Base-by-base conservation (phyloP, 2,329 filamentous ascomycete species). In the Zymoseptoria crescenta region DNA sequence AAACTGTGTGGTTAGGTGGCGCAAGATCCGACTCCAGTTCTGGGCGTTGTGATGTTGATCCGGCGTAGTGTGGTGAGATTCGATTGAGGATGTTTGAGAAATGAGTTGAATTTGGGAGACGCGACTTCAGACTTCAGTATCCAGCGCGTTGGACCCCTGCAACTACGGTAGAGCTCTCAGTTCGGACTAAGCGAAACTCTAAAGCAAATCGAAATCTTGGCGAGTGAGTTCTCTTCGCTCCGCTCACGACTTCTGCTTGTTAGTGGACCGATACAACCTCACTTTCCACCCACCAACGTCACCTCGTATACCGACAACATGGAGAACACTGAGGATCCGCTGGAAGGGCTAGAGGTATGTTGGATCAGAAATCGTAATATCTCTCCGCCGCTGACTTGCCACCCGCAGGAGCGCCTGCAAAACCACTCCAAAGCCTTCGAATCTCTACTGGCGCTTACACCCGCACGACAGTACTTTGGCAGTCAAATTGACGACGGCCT, bases 401-500 rank as follows among this genome's bases (percentile, higher is more conserved):
- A 21, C 45, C 45, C 59, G 63, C 65, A 83, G 80, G 80, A 79
- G 67, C 79, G 81, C 67, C 74, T 83, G 63, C 77, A 78, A 63
- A 77, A 75, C 69, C 79, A 81, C 70, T 81, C 89, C 64, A 83
- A 89, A 76, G 88, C 90, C 65, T 96, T 96, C 70, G 88, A 95
- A 75, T 90, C 90, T 52, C 79, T 96, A 55, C 79, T 96, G 73
- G 93, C 90, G 59, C 80, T 96, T 64, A 96, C 95, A 60, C 91
- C 92, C 49, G 90, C 91, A 62, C 92, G 94, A 75, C 85, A 91
- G 68, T 96, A 96, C 76, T 96, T 95, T 69, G 72, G 70, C 59
- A 69, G 67, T 53, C 70, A 72, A 53, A 69, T 72, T 16, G 70
- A 67, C 48, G 70, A 72, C 45, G 89, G 87, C 58, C 86, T 92